These are phyloP conservation scores for Penicillium dipodomyicola DNA, from an alignment of 495 filamentous ascomycete species.

Conservation along the genomic window DNA sequence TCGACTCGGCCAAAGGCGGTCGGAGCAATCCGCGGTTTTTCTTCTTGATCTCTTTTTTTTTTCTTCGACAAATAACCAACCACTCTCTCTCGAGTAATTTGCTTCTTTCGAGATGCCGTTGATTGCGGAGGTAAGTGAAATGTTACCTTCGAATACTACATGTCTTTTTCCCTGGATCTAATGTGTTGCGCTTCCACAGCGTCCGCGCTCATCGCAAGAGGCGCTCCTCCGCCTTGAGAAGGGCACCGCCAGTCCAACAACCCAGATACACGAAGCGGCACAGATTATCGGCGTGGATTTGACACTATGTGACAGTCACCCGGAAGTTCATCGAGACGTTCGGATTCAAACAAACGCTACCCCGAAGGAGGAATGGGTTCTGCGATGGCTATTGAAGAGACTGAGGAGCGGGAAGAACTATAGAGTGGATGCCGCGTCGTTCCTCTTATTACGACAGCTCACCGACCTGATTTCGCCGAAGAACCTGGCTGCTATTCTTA, in stretches of 20 bases:
- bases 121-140: slow-evolving; percentile 40
- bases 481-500: slow-evolving; percentile 48
- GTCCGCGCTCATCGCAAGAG: slow-evolving; percentile 46
- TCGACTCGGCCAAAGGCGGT: slow-evolving; percentile 42
- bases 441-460: slow-evolving; percentile 49
- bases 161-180: slow-evolving; percentile 11
- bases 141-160: background rate
- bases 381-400: slow-evolving; percentile 66
- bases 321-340: slow-evolving; percentile 32
- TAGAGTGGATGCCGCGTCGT: slow-evolving; percentile 45
- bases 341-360: slow-evolving; percentile 28
- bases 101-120: slow-evolving; percentile 40
- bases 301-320: slow-evolving; percentile 35
- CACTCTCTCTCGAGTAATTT: slow-evolving; percentile 12
- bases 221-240: slow-evolving; percentile 53
- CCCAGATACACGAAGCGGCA: slow-evolving; percentile 46
- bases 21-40: slow-evolving; percentile 38
- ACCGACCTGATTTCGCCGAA: slow-evolving; percentile 44
- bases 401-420: slow-evolving; percentile 46
- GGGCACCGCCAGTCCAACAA: slow-evolving; percentile 40
- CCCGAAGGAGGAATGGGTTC: slow-evolving; percentile 63
- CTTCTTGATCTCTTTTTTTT: slow-evolving; percentile 19
- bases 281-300: slow-evolving; percentile 49
- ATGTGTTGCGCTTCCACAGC: slow-evolving; percentile 27
- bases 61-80: slow-evolving; percentile 20